Evolutionary conservation across 225 moss, liverwort and hornwort species (phyloP), one percentile per base, ranked within the genome.

Genomic region (Bryum argenteum): DNA sequence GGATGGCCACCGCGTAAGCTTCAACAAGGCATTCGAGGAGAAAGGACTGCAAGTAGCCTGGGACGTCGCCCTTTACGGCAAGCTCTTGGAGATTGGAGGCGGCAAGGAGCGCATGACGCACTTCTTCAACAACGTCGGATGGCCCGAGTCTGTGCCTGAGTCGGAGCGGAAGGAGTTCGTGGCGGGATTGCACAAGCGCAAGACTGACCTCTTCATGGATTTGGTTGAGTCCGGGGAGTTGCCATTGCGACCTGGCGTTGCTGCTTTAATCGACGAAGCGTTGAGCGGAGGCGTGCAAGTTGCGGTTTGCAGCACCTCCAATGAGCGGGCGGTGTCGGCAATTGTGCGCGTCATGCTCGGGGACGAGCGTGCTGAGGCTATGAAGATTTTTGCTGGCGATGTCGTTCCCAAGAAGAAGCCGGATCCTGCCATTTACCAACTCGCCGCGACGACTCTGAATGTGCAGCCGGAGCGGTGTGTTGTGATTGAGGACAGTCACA

Each of bases 31-130:
- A 1, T 97, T 97, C 26, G 88, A 87, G 85, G 97, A 98, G 89
- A 88, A 87, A 47, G 87, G 84, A 64, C 56, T 98, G 82, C 22
- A 59, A 17, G 48, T 75, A 22, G 61, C 58, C 15, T 97, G 97
- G 97, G 89, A 91, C 74, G 97, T 98, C 63, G 85, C 87, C 61
- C 90, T 98, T 5, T 98, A 98, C 26, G 97, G 97, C 61, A 92
- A 98, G 74, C 83, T 98, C 33, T 67, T 98, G 38, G 94, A 98
- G 77, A 92, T 97, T 79, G 97, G 97, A 60, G 97, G 97, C 21
- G 97, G 97, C 40, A 97, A 97, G 84, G 97, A 97, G 83, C 90
- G 97, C 71, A 97, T 97, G 94, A 94, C 94, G 28, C 94, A 94
- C 74, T 85, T 90, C 69, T 98, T 94, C 69, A 78, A 94, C 52